These are phyloP conservation scores for Eucalyptus erythrocorys DNA, from an alignment of 345 rosid genomes.

Conservation along the genomic window DNA sequence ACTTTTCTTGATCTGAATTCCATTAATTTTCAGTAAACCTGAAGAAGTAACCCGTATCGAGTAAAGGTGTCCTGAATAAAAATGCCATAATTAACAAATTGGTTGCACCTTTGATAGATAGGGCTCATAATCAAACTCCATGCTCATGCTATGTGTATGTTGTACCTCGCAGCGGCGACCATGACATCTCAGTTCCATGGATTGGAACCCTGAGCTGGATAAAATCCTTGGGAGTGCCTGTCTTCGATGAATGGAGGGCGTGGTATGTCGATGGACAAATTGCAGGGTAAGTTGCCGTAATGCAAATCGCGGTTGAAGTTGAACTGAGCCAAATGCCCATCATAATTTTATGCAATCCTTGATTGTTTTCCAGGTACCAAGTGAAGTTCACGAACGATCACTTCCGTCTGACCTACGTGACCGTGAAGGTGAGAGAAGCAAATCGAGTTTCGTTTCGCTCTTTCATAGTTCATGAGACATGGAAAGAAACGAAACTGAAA, in stretches of 20 bases:
- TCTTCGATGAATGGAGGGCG: constrained; percentile 16
- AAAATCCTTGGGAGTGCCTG: constrained; percentile 4
- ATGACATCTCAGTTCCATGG: constrained; percentile 16
- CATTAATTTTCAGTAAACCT: not conserved
- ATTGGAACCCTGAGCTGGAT: constrained; percentile 17
- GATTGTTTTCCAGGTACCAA: constrained; percentile 7
- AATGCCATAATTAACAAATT: not conserved
- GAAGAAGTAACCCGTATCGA: not conserved
- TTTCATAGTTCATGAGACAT: not conserved
- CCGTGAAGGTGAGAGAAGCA: constrained; percentile 9
- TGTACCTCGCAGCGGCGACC: constrained; percentile 16
- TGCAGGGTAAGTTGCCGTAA: constrained; percentile 8
- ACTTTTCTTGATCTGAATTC: not conserved
- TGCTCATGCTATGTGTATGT: not conserved
- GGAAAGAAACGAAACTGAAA: not conserved
- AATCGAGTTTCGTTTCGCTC: not conserved
- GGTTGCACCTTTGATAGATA: not conserved
- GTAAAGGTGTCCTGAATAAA: not conserved
- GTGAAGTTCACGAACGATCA: constrained; percentile 18
- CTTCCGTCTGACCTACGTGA: constrained; percentile 17
- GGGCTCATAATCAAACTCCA: not conserved
- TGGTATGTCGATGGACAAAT: constrained; percentile 21
- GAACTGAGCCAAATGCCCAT: not conserved
- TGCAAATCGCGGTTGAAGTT: not conserved
- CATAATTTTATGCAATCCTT: not conserved